Percentiles rank a stretch among this genome's conserved stretches.
Conservation (phyloP, 768 basidiomycete genomes). For the Lenzites betulinus region DNA sequence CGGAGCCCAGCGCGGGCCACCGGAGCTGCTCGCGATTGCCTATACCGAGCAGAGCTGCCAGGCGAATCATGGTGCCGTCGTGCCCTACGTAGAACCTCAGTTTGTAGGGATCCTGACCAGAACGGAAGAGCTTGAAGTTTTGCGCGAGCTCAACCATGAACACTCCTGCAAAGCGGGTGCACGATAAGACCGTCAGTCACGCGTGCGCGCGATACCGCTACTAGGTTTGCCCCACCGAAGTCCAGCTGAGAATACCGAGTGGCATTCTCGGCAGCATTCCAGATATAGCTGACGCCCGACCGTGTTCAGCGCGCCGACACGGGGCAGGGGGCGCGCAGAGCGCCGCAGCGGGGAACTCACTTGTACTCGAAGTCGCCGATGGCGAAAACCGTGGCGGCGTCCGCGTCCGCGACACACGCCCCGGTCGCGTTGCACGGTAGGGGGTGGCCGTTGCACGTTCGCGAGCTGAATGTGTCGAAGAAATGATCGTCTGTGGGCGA, state of each 20-base stretch:
- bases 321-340: not conserved
- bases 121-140: slow-evolving; percentile 40
- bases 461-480: slow-evolving; percentile 53
- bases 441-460: slow-evolving; percentile 47
- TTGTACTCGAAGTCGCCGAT: slow-evolving; percentile 45
- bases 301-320: not conserved
- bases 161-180: slow-evolving; percentile 36
- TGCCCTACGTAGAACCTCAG: slow-evolving; percentile 48
- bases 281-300: slow-evolving; percentile 45
- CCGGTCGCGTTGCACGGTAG: slow-evolving; percentile 48
- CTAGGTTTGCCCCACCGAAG: slow-evolving; percentile 35
- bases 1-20: slow-evolving; percentile 52
- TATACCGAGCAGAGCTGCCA: slow-evolving; percentile 43
- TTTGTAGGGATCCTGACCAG: slow-evolving; percentile 38
- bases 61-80: slow-evolving; percentile 47
- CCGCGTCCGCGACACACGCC: slow-evolving; percentile 43
- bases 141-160: slow-evolving; percentile 47
- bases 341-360: slow-evolving; percentile 29
- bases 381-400: slow-evolving; percentile 37
- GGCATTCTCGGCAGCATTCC: slow-evolving; percentile 48
- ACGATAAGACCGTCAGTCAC: not conserved
- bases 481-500: slow-evolving; percentile 45
- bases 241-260: slow-evolving; percentile 45
- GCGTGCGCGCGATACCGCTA: not conserved
- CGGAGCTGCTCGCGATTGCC: slow-evolving; percentile 36